Conservation (phyloP, 345 rosid species). For the Eucalyptus viminalis region DNA sequence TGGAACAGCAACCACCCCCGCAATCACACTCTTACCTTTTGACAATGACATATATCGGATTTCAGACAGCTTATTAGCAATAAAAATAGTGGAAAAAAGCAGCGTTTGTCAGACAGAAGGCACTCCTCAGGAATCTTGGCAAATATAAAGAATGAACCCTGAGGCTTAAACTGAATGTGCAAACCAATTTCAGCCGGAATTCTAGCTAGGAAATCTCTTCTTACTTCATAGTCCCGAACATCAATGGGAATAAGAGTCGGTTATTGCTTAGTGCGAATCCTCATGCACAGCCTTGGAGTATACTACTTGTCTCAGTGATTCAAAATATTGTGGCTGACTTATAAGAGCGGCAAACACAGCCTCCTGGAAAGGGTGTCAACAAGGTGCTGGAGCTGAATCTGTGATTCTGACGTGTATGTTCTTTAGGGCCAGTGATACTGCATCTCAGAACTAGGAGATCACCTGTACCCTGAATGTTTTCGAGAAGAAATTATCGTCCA, state of each 20-base stretch:
- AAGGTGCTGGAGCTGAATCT: slow-evolving; percentile 50
- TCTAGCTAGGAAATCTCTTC: slow-evolving; percentile 31
- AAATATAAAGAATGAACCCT: slow-evolving; percentile 33
- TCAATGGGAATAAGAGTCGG: background rate
- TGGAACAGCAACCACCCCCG: too few species aligned
- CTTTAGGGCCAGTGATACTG: slow-evolving; percentile 7
- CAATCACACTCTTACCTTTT: background rate
- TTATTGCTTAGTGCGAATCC: background rate
- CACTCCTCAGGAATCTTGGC: slow-evolving; percentile 35
- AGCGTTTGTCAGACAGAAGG: slow-evolving; percentile 27
- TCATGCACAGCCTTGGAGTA: background rate
- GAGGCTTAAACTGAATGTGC: slow-evolving; percentile 33
- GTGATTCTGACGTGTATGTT: slow-evolving; percentile 40
- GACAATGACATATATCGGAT: background rate
- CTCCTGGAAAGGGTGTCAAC: slow-evolving; percentile 24
- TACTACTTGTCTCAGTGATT: slow-evolving; percentile 14
- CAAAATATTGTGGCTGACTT: slow-evolving; percentile 25
- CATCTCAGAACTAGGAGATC: background rate
- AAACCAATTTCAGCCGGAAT: slow-evolving; percentile 29
- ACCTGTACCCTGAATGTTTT: slow-evolving; percentile 48
- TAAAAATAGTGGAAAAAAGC: background rate
- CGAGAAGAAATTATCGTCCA: slow-evolving; percentile 40
- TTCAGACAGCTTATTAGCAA: background rate
- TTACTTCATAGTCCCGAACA: slow-evolving; percentile 27
- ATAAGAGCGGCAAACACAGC: slow-evolving; percentile 34